These are phyloP conservation scores for Fusarium sp. DNA, from an alignment of 2,329 filamentous ascomycete genomes.

Conservation along the genomic window DNA sequence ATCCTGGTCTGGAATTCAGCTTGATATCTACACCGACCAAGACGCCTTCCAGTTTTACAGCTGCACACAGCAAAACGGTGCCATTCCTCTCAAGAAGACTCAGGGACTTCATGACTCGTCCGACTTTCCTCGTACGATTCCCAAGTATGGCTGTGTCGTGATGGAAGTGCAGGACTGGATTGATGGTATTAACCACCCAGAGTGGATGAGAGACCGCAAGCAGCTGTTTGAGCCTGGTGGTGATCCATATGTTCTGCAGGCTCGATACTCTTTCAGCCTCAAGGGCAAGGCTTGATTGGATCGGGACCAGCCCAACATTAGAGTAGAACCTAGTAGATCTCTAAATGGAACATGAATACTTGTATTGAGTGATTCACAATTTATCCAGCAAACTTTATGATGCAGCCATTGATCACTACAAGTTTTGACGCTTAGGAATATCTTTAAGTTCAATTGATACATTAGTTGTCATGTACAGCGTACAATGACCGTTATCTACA, in stretches of 20 bases:
- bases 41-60: slow-evolving; percentile 89
- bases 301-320: not conserved
- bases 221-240: slow-evolving; percentile 70
- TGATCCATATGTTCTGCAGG: slow-evolving; percentile 70
- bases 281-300: slow-evolving; percentile 42
- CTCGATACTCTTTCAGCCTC: slow-evolving; percentile 69
- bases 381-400: too few species aligned
- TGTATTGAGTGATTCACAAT: not conserved
- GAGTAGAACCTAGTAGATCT: not conserved
- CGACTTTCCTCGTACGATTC: slow-evolving; percentile 70
- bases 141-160: slow-evolving; percentile 85
- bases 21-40: slow-evolving; percentile 87
- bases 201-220: slow-evolving; percentile 77
- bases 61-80: slow-evolving; percentile 81
- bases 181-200: slow-evolving; percentile 90
- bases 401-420: too few species aligned
- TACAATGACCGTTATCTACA: not conserved
- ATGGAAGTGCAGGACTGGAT: slow-evolving; percentile 96
- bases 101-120: slow-evolving; percentile 70
- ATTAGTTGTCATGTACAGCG: not conserved
- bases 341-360: not conserved
- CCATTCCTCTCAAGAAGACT: slow-evolving; percentile 73
- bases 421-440: not conserved
- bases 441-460: not conserved
- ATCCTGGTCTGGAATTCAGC: slow-evolving; percentile 81